These are phyloP conservation scores for Sporothrix dimorphospora DNA, from an alignment of 2,329 filamentous ascomycete genomes.

Conservation along the genomic window DNA sequence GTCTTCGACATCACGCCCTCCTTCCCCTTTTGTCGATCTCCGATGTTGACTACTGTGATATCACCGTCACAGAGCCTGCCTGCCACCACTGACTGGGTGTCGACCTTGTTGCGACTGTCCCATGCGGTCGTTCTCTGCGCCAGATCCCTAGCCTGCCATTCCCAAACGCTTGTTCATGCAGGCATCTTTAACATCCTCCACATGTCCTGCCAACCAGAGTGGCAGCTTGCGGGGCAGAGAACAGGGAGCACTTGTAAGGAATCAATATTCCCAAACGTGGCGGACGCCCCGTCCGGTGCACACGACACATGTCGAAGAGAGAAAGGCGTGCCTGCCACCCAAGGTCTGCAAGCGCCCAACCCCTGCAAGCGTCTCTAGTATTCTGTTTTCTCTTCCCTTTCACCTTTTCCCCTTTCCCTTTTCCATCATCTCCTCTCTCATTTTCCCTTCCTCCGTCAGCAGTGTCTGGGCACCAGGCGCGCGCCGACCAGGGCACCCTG, in stretches of 20 bases:
- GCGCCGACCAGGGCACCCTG: background rate
- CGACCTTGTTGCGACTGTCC: background rate
- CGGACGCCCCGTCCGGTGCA: background rate
- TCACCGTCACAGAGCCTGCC: background rate
- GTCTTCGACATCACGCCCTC: background rate
- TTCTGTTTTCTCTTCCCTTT: background rate
- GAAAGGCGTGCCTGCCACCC: background rate
- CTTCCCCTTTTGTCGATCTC: background rate
- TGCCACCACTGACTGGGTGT: background rate
- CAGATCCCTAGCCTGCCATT: background rate
- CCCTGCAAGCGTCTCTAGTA: constrained; percentile 22
- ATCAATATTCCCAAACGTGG: background rate
- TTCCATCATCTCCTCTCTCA: background rate
- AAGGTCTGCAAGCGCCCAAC: constrained; percentile 30
- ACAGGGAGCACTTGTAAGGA: background rate
- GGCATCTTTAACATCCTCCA: background rate
- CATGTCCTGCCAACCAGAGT: background rate
- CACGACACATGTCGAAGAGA: background rate
- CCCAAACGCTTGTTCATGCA: background rate
- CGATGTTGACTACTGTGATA: background rate
- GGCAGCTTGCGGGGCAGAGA: background rate
- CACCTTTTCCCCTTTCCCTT: background rate
- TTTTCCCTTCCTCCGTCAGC: background rate
- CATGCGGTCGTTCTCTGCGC: background rate
- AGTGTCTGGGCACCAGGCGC: background rate